These are phyloP conservation scores for Erucastrum elatum DNA, from an alignment of 345 rosid genomes.

Conservation along the genomic window DNA sequence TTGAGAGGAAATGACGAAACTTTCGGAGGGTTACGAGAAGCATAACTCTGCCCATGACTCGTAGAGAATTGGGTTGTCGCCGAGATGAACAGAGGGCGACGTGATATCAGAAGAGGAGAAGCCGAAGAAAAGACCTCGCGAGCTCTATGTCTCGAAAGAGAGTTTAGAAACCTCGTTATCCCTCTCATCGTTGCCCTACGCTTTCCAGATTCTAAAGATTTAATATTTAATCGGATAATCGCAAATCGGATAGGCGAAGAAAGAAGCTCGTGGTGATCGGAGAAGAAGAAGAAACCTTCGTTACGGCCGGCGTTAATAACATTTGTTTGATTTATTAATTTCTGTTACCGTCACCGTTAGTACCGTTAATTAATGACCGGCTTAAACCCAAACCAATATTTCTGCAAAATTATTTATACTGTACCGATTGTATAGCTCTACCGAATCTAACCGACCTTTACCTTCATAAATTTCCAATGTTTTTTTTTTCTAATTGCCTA, in stretches of 20 bases:
- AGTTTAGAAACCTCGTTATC: constrained; percentile 22
- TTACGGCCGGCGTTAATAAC: background rate
- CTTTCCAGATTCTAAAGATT: background rate
- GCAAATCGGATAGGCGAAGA: background rate
- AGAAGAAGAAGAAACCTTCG: background rate
- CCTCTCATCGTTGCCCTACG: constrained; percentile 20
- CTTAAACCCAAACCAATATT: background rate
- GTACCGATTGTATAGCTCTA: background rate
- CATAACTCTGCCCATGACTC: constrained; percentile 2
- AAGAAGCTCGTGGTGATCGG: constrained; percentile 1
- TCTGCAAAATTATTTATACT: background rate
- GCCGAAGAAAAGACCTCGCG: constrained; percentile 15
- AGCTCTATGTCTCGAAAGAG: constrained; percentile 18
- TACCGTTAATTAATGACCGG: constrained; percentile 11
- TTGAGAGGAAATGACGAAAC: constrained; percentile 34
- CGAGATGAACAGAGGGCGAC: constrained; percentile 39
- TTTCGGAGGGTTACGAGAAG: constrained; percentile 17
- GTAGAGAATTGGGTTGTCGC: constrained; percentile 18
- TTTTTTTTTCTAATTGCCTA: background rate
- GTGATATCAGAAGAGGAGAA: constrained; percentile 29
- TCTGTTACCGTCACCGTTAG: constrained; percentile 13
- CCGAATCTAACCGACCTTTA: background rate
- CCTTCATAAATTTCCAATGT: background rate
- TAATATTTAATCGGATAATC: background rate
- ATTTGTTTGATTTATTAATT: background rate